Conservation (phyloP, 257 asterid species). For the Ilex asprella region DNA sequence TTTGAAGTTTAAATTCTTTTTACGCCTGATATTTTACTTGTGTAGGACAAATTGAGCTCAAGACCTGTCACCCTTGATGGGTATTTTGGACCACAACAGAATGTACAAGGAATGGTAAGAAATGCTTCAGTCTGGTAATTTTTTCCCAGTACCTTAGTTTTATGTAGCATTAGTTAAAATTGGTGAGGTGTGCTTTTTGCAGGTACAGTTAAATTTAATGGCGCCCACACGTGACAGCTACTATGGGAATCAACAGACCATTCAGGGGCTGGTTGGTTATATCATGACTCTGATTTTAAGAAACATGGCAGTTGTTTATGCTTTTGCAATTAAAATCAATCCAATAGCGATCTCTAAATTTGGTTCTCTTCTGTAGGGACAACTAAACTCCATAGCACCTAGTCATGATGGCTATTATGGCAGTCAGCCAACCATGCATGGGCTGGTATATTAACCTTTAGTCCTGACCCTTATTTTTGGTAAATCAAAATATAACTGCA, state of each 20-base stretch:
- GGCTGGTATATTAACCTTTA: slow-evolving; percentile 51
- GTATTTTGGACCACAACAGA: slow-evolving; percentile 61
- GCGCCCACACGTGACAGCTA: slow-evolving; percentile 84
- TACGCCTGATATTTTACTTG: slow-evolving; percentile 9
- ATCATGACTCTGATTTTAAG: background rate
- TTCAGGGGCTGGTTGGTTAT: slow-evolving; percentile 80
- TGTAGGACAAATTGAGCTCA: slow-evolving; percentile 71
- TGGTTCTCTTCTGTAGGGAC: slow-evolving; percentile 53
- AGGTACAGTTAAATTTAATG: slow-evolving; percentile 79
- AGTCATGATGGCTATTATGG: slow-evolving; percentile 73
- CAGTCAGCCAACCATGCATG: slow-evolving; percentile 70
- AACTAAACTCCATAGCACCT: slow-evolving; percentile 81
- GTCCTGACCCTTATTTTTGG: background rate
- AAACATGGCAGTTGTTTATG: slow-evolving; percentile 1
- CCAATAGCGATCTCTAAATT: slow-evolving; percentile 10
- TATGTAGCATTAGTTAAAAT: slow-evolving; percentile 11
- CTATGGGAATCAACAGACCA: slow-evolving; percentile 69
- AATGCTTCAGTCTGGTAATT: slow-evolving; percentile 7
- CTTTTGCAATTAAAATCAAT: background rate
- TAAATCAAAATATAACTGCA: slow-evolving; percentile 4
- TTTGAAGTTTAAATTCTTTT: background rate
- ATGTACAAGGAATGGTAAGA: slow-evolving; percentile 84
- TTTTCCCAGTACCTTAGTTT: slow-evolving; percentile 2
- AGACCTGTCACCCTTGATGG: slow-evolving; percentile 78
- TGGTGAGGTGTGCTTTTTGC: slow-evolving; percentile 21